These are phyloP conservation scores for Scutellaria galericulata DNA, from an alignment of 257 asterid species.

Conservation along the genomic window DNA sequence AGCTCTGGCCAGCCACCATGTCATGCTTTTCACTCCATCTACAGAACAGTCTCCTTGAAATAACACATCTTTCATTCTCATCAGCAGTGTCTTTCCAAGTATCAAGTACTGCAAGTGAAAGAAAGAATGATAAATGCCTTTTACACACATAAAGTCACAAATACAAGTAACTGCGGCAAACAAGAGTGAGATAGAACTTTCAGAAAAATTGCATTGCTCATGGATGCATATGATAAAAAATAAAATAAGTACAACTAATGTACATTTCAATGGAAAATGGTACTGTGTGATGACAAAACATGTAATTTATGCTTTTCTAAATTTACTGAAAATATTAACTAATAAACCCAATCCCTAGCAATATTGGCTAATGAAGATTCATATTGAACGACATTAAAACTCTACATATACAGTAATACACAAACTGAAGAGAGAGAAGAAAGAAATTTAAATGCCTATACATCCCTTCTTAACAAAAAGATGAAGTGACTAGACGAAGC, in stretches of 20 bases:
- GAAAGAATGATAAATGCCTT: conserved; percentile 31
- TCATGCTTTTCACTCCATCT: conserved; percentile 63
- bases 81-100: conserved; percentile 73
- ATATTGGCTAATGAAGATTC: background rate
- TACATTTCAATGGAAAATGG: too few species aligned
- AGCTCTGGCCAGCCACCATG: conserved; percentile 94
- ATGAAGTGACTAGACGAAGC: background rate
- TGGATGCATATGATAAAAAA: background rate
- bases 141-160: background rate
- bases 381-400: background rate
- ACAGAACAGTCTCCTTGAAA: conserved; percentile 49
- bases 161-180: conserved; percentile 2
- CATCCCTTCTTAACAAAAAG: too few species aligned
- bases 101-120: conserved; percentile 70
- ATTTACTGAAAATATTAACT: too few species aligned
- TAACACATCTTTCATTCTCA: conserved; percentile 69
- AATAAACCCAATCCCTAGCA: background rate
- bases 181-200: conserved; percentile 7
- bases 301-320: too few species aligned
- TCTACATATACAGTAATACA: background rate
- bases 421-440: background rate
- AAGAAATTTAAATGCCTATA: background rate
- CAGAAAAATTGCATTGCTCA: background rate
- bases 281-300: too few species aligned
- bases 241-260: too few species aligned